Evolutionary conservation across 371 early-diverging fungal species (phyloP), one percentile per base, ranked within the genome.

Genomic region (Mortierella sp.): DNA sequence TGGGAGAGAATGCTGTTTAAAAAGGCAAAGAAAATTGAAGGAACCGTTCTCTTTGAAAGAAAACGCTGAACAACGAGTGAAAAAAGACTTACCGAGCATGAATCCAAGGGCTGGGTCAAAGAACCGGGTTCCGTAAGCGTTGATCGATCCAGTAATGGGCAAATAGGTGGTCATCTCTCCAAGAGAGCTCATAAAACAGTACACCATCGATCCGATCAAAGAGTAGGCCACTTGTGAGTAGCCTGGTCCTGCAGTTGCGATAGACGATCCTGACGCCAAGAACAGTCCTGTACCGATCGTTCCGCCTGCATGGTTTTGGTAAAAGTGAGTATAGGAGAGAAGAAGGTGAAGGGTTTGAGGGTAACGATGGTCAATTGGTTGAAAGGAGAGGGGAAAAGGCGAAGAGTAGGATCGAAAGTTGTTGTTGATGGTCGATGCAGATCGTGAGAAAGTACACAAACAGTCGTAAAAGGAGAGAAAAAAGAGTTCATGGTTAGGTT

Each of bases 251-350:
- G 95, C 97, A 2, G 81, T 76, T 0, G 93, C 92, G 51, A 97
- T 90, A 16, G 95, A 92, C 9, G 89, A 89, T 69, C 97, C 98
- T 53, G 96, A 93, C 14, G 95, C 96, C 19, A 98, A 88, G 82
- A 97, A 98, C 57, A 98, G 90, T 55, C 97, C 97, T 16, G 96
- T 97, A 37, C 95, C 95, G 72, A 95, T 93, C 0, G 95, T 94
- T 75, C 95, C 95, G 70, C 94, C 94, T 74, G 91, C 80, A 31
- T 53, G 89, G 0, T 88, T 87, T 34, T 19, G 19, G 14, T 28
- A 19, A 21, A 19, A 8, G 21, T 6, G 16, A 34, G 59, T 9
- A 5, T 9, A 1, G 31, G 9, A 19, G 21, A 61, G 21, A 69
- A 88, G 87, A 71, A 24, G 43, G 6, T 71, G 46, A 26, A 34